Evolutionary conservation across 2,329 filamentous ascomycete genomes (phyloP), one percentile per base, ranked within the genome.

Genomic region (Aureobasidium leucospermi): DNA sequence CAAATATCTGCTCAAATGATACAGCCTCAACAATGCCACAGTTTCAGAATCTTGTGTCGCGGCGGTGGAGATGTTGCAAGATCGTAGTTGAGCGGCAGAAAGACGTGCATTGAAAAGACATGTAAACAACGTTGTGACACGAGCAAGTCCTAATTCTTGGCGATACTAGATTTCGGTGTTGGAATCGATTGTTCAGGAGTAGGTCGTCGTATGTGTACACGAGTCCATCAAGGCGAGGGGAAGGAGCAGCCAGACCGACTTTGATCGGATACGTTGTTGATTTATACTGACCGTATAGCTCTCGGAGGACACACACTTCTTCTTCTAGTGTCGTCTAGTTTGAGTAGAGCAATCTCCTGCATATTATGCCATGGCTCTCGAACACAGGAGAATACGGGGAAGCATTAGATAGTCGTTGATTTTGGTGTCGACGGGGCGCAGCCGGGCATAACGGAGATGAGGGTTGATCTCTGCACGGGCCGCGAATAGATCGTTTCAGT

Each of bases 371-470:
- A n/a, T 31, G n/a, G 23, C 49, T 52, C 23, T 42, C 15, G 36
- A 41, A 31, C 34, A 31, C 31, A 29, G n/a, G 23, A 41, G 49
- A 52, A 52, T 52, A 52, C 49, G 38, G 51, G 34, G 38, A 42
- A 43, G 38, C n/a, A 23, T 23, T 23, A 55, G 51, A 55, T 55
- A 43, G 51, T 43, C 51, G 51, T 55, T 42, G 51, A 42, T 23
- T 23, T 23, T 23, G 23, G 23, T 23, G 23, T 23, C 23, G 23
- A 23, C 2, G 3, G 23, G 51, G 51, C 51, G 51, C 38, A 55
- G 51, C 32, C 15, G 39, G 5, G 39, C 6, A 10, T 15, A 42
- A 42, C n/a, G 31, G 48, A 42, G 51, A 55, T 55, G 38, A 55
- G 51, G 6, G 29, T 32, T 28, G 42, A 28, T 28, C 19, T 23